Base-by-base conservation (phyloP, 2,329 filamentous ascomycete genomes). In the Arthrinium phaeospermum region DNA sequence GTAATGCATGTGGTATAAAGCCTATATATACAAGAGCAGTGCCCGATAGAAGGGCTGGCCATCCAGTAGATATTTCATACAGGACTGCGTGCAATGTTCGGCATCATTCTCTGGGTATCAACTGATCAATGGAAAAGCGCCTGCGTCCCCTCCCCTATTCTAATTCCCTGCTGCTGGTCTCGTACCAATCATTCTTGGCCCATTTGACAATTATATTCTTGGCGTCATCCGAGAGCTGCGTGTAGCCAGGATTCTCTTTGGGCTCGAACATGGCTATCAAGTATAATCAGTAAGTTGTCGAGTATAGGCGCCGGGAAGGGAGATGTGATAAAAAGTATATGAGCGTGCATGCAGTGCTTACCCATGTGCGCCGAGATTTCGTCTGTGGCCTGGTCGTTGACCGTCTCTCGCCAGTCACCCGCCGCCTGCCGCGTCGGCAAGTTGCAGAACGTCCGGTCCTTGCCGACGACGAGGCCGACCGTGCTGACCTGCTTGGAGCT, bases 401-500 rank as follows among this genome's bases (percentile, higher is more conserved):
- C 85, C 4, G 91, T 92, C 77, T 90, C 88, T 74, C 87, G 86
- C 92, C 94, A 97, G 77, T 87, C 74, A 78, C 89, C 83, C 73
- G 88, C 82, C 7, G 77, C 73, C 71, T 82, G 83, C 71, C 86
- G 88, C 75, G 87, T 87, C 1, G 95, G 94, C 71, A 97, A 81
- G 72, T 94, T 94, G 83, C 95, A 98, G 80, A 98, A 99, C 0
- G 96, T 98, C 76, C 96, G 88, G 74, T 95, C 87, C 69, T 88
- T 89, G 1, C 92, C 91, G 24, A 93, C 81, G 47, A 94, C 87
- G 41, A 87, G 87, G 37, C 87, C 85, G 71, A 89, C 83, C 81
- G 91, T 80, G 78, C 84, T 83, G 73, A 85, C 80, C 83, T 87
- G 77, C 82, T 88, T 85, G 78, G 87, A 78, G 70, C 86, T 81